Percentiles rank a stretch among this genome's conserved stretches.
Evolutionary conservation across 192 early-diverging fungal species (phyloP).

Genomic region (Backusella westeae): DNA sequence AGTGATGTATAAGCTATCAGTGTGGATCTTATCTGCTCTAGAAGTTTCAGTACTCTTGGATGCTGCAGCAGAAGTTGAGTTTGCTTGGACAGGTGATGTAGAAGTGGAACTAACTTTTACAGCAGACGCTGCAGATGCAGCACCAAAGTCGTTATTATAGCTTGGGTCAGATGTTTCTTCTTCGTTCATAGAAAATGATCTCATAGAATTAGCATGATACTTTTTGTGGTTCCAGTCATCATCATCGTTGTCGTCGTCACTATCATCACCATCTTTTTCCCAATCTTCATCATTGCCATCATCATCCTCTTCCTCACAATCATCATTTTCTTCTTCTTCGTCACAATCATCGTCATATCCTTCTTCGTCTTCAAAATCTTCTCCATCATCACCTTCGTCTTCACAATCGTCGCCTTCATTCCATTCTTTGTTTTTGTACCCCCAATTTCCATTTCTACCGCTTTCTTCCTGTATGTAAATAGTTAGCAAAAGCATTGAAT

Average conservation of each 20-base stretch:
- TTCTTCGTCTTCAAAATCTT: background rate
- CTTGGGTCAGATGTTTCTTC: background rate
- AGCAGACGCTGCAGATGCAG: background rate
- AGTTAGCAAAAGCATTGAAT: background rate
- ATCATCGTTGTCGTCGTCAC: background rate
- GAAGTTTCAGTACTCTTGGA: background rate
- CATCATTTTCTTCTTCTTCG: background rate
- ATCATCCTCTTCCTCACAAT: background rate
- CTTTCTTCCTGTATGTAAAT: background rate
- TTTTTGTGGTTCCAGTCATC: background rate
- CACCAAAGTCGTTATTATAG: background rate
- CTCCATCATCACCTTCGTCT: background rate
- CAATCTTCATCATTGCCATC: background rate
- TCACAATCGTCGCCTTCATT: background rate
- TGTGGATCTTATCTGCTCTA: background rate
- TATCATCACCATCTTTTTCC: background rate
- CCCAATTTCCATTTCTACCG: background rate
- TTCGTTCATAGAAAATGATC: background rate
- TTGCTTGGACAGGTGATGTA: background rate
- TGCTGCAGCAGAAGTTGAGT: background rate
- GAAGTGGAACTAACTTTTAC: background rate
- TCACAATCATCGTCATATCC: background rate
- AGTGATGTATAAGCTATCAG: background rate
- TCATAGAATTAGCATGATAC: background rate
- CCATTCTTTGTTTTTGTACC: background rate